A percentile compares a stretch with the other conserved stretches of the same genome.
Conservation (phyloP, 2,329 filamentous ascomycete genomes). For the Epichloe sp. region DNA sequence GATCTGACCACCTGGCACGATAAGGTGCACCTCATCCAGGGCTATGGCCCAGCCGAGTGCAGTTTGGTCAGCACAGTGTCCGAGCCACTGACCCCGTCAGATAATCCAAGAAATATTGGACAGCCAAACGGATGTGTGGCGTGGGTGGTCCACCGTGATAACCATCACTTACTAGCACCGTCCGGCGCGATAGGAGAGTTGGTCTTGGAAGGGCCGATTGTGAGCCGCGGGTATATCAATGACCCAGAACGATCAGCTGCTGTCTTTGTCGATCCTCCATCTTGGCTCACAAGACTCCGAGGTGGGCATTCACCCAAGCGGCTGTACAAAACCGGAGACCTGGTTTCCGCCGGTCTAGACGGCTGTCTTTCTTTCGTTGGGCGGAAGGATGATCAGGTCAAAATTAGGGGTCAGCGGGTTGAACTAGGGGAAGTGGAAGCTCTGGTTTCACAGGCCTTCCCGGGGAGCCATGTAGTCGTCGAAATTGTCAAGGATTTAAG, state of each 20-base stretch:
- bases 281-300: slow-evolving; percentile 1
- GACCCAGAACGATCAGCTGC: slow-evolving; percentile 6
- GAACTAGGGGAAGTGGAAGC: slow-evolving; percentile 9
- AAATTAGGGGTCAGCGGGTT: slow-evolving; percentile 9
- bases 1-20: background rate
- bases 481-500: background rate
- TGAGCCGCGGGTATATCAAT: slow-evolving; percentile 9
- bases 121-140: slow-evolving; percentile 8
- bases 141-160: slow-evolving; percentile 7
- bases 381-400: slow-evolving; percentile 2
- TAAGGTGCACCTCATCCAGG: background rate
- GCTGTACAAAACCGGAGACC: slow-evolving; percentile 6
- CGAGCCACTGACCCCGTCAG: slow-evolving; percentile 2
- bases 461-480: background rate
- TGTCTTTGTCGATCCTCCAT: slow-evolving; percentile 1
- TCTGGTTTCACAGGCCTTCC: background rate
- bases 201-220: slow-evolving; percentile 9
- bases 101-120: slow-evolving; percentile 9
- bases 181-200: slow-evolving; percentile 10
- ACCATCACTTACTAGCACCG: slow-evolving; percentile 6
- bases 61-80: slow-evolving; percentile 8
- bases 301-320: background rate
- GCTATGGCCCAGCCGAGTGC: slow-evolving; percentile 13
- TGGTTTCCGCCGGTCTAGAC: slow-evolving; percentile 1
- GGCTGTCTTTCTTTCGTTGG: slow-evolving; percentile 6